Evolutionary conservation across 306 rosid species (phyloP), one percentile per base, ranked within the genome.

Genomic region (Sphenostylis stenocarpa): DNA sequence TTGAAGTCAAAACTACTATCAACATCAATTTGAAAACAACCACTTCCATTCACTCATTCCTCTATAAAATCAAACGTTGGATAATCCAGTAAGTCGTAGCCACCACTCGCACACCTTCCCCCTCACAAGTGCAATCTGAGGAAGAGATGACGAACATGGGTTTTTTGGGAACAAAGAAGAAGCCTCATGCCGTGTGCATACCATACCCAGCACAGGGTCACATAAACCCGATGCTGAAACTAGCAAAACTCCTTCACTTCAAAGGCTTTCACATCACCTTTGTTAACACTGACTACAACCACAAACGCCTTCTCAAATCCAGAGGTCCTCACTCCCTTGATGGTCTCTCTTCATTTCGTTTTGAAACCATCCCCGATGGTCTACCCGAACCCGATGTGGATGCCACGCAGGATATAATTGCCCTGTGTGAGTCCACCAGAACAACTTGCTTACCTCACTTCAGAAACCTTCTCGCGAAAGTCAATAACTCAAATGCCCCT

Each of bases 161-260:
- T 74, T 81, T 73, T 24, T 2, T 21, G 7, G 13, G 2, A 0
- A 63, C 0, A 28, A 3, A 0, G 36, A 65, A 29, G 2, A 82
- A 66, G 20, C 77, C 84, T 1, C 86, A 85, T 70, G 86, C 71
- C 10, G 84, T 85, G 68, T 85, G 86, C 26, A 43, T 85, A 3
- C 88, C 88, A 21, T 82, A 3, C 55, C 86, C 86, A 70, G 77
- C 88, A 52, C 88, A 82, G 66, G 88, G 88, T 6, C 88, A 85
- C 79, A 57, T 85, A 70, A 82, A 70, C 70, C 88, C 88, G 66
- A 82, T 85, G 88, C 69, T 85, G 0, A 82, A 78, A 14, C 23
- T 85, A 28, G 86, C 88, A 21, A 82, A 85, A 2, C 72, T 82
- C 14, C 88, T 85, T 20, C 80, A 85, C 55, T 58, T 64, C 17